A percentile compares a stretch with the other conserved stretches of the same genome.
phyloP scores from a whole-genome alignment of 768 basidiomycete genomes.

The Calocybe gangraenosa region DNA sequence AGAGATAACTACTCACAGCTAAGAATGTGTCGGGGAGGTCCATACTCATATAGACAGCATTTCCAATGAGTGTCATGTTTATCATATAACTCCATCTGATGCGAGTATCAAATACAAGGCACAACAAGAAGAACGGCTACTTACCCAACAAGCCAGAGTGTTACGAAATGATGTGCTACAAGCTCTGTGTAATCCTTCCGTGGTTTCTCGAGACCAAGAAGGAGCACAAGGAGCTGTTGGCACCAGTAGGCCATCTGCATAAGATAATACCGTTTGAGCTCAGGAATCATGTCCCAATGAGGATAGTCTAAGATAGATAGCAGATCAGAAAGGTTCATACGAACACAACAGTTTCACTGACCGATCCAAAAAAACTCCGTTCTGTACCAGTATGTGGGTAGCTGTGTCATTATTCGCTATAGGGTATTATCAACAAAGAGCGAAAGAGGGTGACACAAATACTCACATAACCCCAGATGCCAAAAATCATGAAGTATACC shows the following conservation, averaged over 20 bases:
- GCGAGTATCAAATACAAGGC: constrained; percentile 5
- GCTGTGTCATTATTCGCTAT: constrained; percentile 76
- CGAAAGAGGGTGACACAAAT: background rate
- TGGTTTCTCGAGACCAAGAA: constrained; percentile 88
- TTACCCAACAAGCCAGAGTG: constrained; percentile 90
- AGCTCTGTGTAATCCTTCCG: constrained; percentile 88
- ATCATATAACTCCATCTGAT: constrained; percentile 77
- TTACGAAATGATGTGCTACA: constrained; percentile 87
- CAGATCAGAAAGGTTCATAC: no score
- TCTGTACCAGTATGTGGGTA: constrained; percentile 84
- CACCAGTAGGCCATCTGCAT: constrained; percentile 93
- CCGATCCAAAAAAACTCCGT: constrained; percentile 86
- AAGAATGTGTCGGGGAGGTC: constrained; percentile 90
- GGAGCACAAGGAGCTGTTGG: constrained; percentile 85
- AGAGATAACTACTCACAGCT: constrained; percentile 70
- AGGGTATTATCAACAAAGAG: constrained; percentile 5
- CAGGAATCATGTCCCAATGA: constrained; percentile 80
- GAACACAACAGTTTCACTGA: constrained; percentile 21
- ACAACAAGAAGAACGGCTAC: constrained; percentile 14
- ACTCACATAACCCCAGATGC: constrained; percentile 77
- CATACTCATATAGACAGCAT: constrained; percentile 94
- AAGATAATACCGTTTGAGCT: constrained; percentile 90
- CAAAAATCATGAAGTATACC: constrained; percentile 71
- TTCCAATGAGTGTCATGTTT: constrained; percentile 85
- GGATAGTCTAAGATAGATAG: constrained; percentile 64